phyloP scores from a whole-genome alignment of 495 filamentous ascomycete species.

The Talaromyces thailandensis region DNA sequence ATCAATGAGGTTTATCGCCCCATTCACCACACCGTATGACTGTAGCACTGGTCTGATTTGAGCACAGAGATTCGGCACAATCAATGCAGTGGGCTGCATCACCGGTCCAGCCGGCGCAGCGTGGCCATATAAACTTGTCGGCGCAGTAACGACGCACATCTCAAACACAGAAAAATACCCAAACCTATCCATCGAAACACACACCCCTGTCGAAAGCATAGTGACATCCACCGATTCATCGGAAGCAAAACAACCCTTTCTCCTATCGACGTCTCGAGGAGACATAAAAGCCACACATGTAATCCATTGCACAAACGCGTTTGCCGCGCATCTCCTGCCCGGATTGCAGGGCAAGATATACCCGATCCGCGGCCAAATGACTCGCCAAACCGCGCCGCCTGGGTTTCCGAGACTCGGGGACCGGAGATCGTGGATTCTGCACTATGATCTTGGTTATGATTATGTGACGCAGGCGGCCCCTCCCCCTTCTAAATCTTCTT shows the following conservation, averaged over 20 bases:
- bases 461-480: slow-evolving; percentile 24
- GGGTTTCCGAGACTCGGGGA: slow-evolving; percentile 10
- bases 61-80: slow-evolving; percentile 4
- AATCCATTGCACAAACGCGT: slow-evolving; percentile 42
- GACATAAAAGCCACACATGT: slow-evolving; percentile 26
- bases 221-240: background rate
- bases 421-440: slow-evolving; percentile 22
- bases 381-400: slow-evolving; percentile 21
- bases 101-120: slow-evolving; percentile 27
- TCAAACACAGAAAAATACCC: slow-evolving; percentile 12
- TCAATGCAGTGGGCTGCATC: slow-evolving; percentile 16
- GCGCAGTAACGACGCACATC: slow-evolving; percentile 12
- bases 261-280: slow-evolving; percentile 24
- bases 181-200: slow-evolving; percentile 27
- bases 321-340: slow-evolving; percentile 34
- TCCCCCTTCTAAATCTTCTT: background rate
- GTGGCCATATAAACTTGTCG: slow-evolving; percentile 37
- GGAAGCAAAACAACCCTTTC: slow-evolving; percentile 15
- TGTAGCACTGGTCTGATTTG: background rate
- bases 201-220: slow-evolving; percentile 19
- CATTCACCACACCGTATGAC: background rate
- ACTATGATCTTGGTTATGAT: slow-evolving; percentile 23
- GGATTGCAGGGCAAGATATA: slow-evolving; percentile 32
- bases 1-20: slow-evolving; percentile 19
- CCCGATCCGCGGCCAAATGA: slow-evolving; percentile 40